Conservation (phyloP, 2,329 filamentous ascomycete genomes). For the Apiospora pterosperma region DNA sequence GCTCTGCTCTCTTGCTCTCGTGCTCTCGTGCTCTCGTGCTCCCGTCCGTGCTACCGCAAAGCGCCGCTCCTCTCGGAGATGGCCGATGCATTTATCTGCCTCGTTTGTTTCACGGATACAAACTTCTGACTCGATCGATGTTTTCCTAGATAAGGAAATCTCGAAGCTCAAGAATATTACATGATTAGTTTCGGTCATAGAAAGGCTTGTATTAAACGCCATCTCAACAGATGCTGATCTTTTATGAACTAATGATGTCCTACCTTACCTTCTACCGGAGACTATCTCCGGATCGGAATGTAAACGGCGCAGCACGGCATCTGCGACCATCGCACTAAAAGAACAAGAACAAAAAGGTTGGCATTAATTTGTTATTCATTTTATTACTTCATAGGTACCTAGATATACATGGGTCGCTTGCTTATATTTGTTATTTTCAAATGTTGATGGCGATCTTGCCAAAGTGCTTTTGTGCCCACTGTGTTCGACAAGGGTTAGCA, state of each 20-base stretch:
- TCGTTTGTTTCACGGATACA: too few relatives aligned
- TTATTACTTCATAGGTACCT: background rate
- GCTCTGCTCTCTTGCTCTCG: too few relatives aligned
- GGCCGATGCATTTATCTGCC: background rate
- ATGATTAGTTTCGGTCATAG: background rate
- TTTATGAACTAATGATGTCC: background rate
- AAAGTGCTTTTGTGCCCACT: slow-evolving; percentile 50
- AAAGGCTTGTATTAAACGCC: background rate
- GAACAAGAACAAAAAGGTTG: background rate
- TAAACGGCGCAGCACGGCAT: background rate
- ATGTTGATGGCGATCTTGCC: slow-evolving; percentile 53
- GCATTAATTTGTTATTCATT: background rate
- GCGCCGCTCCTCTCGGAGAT: background rate
- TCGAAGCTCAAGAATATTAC: background rate
- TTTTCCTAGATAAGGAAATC: background rate
- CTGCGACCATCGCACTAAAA: background rate
- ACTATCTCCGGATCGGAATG: background rate
- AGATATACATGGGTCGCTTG: background rate
- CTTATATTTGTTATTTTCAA: slow-evolving; percentile 1
- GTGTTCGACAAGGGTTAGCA: slow-evolving; percentile 3
- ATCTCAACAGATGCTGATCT: background rate
- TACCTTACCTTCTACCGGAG: background rate
- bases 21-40: too few relatives aligned
- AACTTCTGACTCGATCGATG: too few relatives aligned
- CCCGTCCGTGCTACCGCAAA: background rate